Base-by-base conservation (phyloP, 179 eudicot species). In the Spergularia azorica region DNA sequence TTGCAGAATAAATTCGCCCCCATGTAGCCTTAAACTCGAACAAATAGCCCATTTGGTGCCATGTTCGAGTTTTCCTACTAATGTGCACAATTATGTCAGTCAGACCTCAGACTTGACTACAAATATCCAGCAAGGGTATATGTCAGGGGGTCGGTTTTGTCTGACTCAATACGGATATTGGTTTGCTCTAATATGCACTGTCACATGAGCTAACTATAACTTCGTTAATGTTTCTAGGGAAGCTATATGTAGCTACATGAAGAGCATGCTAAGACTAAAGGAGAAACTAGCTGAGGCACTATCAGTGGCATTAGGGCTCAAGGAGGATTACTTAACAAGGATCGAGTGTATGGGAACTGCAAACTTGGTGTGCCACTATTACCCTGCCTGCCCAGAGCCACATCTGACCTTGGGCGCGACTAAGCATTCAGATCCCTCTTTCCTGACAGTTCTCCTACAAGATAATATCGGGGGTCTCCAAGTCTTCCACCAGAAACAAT, bases 341-440 rank as follows among this genome's bases (percentile, higher is more conserved):
- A 84, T 80, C 39, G 89, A 85, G 39, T 89, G 89, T 48, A 81
- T 84, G 81, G 76, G 77, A 67, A 84, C 84, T 13, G 83, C 81
- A 55, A 78, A 79, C 50, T 61, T 89, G 65, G 81, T 83, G 38
- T 72, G 85, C 68, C 90, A 78, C 56, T 89, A 82, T 63, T 87
- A 87, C 77, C 88, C 89, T 52, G 64, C 78, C 71, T 88, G 89
- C 68, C 89, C 90, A 0, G 86, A 89, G 79, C 88, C 92, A 67
- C 84, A 89, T 17, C 74, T 88, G 26, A 88, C 91, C 20, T 43
- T 83, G 54, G 90, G 92, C 62, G 83, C 84, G 18, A 61, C 82
- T 10, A 80, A 79, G 79, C 92, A 86, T 80, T 83, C 84, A 2
- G 91, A 89, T 72, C 83, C 86, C 11, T 81, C 86, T 81, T 88